Evolutionary conservation across 192 early-diverging fungal species (phyloP), one percentile per base, ranked within the genome.

Genomic region (Dissophora globulifera): DNA sequence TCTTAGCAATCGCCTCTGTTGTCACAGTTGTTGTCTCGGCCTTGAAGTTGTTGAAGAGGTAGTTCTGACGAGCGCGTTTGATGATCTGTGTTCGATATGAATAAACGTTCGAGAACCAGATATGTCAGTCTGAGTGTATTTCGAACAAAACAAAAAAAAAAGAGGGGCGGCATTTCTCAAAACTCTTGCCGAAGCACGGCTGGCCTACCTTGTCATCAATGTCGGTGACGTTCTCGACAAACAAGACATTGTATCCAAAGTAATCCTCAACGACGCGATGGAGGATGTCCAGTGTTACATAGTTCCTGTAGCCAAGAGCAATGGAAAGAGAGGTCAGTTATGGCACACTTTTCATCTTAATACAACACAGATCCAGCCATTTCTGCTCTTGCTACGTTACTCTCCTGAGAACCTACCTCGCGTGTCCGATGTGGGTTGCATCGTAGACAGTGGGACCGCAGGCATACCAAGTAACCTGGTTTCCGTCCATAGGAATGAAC

Each of bases 361-460:
- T 30, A 45, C 15, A 6, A n/a, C 9, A 45, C 4, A 17, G 17
- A n/a, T 17, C 9, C 43, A 10, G 9, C n/a, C 43, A 45, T 9
- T 6, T 47, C 27, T 47, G 0, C 16, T 58, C 16, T 29, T 46
- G n/a, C 29, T 22, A 22, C 26, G 13, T 26, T 19, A n/a, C n/a
- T n/a, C n/a, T n/a, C n/a, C n/a, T n/a, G n/a, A n/a, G n/a, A n/a
- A n/a, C 6, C 35, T 84, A 91, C 89, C 95, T 87, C 6, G 97
- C 97, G 67, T 99, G 97, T 27, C 98, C 98, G 78, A 99, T 87
- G 75, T 99, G 98, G 7, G 95, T 89, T 7, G 91, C 87, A 70
- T 95, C 95, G 69, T 99, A 99, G 22, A 99, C 98, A 4, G 98
- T 99, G 12, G 98, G 98, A 23, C 98, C 98, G 84, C 98, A 99